These are phyloP conservation scores for Fusarium chuoi DNA, from an alignment of 2,329 filamentous ascomycete genomes.

Conservation along the genomic window DNA sequence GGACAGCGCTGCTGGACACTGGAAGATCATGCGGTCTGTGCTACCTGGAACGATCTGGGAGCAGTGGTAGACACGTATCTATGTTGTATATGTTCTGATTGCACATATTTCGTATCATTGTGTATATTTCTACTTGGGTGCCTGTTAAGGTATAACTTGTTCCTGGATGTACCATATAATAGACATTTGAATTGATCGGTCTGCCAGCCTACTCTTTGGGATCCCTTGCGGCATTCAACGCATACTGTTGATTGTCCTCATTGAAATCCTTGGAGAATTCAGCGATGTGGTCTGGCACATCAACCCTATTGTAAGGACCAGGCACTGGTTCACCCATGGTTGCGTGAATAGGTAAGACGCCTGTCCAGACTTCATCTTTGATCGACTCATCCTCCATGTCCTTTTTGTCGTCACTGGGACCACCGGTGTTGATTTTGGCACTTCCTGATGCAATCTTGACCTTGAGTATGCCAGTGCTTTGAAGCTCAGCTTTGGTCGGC, in stretches of 20 bases:
- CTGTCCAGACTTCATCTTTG: constrained; percentile 62
- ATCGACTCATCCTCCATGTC: constrained; percentile 59
- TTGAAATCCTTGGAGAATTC: constrained; percentile 55
- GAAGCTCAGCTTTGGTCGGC: constrained; percentile 78
- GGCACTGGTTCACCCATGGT: constrained; percentile 71
- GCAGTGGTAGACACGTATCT: constrained; percentile 66
- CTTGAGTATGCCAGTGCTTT: constrained; percentile 76
- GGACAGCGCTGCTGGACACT: constrained; percentile 83
- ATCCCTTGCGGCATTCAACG: constrained; percentile 41
- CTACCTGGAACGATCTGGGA: constrained; percentile 85
- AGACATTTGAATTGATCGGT: neutral
- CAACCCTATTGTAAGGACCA: constrained; percentile 67
- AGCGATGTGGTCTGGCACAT: constrained; percentile 70
- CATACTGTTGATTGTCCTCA: constrained; percentile 45
- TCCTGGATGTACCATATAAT: neutral
- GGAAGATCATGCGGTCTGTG: constrained; percentile 89
- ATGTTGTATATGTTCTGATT: neutral
- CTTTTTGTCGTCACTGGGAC: constrained; percentile 64
- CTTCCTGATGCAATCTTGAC: constrained; percentile 77
- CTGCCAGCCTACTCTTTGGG: neutral
- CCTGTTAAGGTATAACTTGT: neutral
- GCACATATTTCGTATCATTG: constrained; percentile 2
- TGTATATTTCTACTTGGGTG: constrained; percentile 13
- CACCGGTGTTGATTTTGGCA: constrained; percentile 77
- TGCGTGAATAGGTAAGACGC: constrained; percentile 71